These are phyloP conservation scores for Penicillium paradoxum DNA, from an alignment of 495 filamentous ascomycete species.

Conservation along the genomic window DNA sequence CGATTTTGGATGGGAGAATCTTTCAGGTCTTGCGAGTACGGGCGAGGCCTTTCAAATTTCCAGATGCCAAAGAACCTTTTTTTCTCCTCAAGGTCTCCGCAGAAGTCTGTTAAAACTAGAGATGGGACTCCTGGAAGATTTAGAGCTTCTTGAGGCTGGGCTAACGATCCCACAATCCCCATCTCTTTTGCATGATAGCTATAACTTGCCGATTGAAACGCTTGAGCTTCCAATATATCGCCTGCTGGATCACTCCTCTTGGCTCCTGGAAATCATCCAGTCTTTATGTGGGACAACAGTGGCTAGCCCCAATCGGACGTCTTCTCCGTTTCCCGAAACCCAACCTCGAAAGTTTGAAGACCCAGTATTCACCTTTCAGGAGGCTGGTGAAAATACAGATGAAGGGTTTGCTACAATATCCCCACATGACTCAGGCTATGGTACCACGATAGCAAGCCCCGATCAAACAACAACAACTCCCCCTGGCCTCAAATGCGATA, in stretches of 20 bases:
- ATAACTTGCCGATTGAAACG: background rate
- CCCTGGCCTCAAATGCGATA: background rate
- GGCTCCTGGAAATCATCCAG: slow-evolving; percentile 15
- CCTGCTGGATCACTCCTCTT: slow-evolving; percentile 16
- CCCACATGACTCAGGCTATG: slow-evolving; percentile 12
- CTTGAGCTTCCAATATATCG: slow-evolving; percentile 19
- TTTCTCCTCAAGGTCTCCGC: background rate
- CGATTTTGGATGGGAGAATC: background rate
- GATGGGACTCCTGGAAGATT: slow-evolving; percentile 16
- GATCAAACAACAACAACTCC: background rate
- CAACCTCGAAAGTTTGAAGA: background rate
- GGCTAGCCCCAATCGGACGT: background rate
- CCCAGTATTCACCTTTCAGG: background rate
- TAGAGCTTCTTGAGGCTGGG: slow-evolving; percentile 12
- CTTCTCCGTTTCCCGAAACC: background rate
- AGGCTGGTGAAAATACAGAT: background rate
- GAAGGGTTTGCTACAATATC: slow-evolving; percentile 3
- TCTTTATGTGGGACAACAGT: background rate
- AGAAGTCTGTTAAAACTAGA: slow-evolving; percentile 15
- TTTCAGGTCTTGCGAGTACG: background rate
- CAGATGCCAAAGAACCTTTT: background rate
- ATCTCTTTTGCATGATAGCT: background rate
- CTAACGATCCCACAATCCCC: background rate
- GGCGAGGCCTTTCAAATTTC: background rate
- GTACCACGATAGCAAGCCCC: background rate